Conservation (phyloP, 2,329 filamentous ascomycete species). For the Amylocarpus encephaloides region DNA sequence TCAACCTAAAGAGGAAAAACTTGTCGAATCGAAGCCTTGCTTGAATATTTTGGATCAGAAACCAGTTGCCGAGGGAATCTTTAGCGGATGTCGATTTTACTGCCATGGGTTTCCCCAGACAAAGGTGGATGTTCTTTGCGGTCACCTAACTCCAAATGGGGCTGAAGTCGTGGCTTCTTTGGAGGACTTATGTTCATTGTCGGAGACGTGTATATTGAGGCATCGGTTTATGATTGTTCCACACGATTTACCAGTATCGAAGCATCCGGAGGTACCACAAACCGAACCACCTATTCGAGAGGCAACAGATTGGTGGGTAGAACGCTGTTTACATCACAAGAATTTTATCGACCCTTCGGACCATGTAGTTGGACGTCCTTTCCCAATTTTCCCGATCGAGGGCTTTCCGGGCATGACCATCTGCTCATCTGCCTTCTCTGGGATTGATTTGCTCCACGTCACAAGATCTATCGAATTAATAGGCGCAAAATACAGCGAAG, state of each 20-base stretch:
- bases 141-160: conserved; percentile 33
- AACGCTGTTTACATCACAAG: conserved; percentile 77
- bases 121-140: conserved; percentile 33
- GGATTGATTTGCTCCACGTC: conserved; percentile 80
- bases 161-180: conserved; percentile 25
- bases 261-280: conserved; percentile 29
- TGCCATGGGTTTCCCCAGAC: conserved; percentile 38
- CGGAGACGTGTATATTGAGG: conserved; percentile 4
- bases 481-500: conserved; percentile 75
- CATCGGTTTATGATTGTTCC: conserved; percentile 38
- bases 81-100: conserved; percentile 36
- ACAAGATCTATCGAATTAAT: conserved; percentile 69
- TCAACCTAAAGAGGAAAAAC: background rate
- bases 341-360: conserved; percentile 60
- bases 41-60: conserved; percentile 13
- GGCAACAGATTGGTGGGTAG: conserved; percentile 90
- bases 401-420: conserved; percentile 67
- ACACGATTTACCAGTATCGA: conserved; percentile 32
- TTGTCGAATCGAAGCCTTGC: background rate
- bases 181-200: conserved; percentile 11
- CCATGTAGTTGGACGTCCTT: conserved; percentile 71
- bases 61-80: conserved; percentile 32
- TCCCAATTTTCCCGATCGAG: conserved; percentile 61
- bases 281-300: conserved; percentile 37
- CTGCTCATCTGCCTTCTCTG: conserved; percentile 75